Percentiles rank a stretch among this genome's conserved stretches.
phyloP scores from a whole-genome alignment of 2,329 filamentous ascomycete genomes.

The Fusarium setosum region DNA sequence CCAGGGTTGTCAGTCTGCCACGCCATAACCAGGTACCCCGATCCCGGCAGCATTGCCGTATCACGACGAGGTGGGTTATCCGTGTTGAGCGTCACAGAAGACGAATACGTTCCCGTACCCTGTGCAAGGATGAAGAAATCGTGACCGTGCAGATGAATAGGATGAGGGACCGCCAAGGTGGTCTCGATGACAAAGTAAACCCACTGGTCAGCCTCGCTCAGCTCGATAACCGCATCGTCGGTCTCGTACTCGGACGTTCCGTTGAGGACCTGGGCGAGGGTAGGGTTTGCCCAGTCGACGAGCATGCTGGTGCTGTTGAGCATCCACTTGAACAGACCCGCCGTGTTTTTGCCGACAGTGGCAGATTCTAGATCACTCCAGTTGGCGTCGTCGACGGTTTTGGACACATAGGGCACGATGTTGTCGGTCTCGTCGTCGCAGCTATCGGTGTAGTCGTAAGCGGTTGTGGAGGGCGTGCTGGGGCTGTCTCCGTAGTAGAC shows the following conservation, averaged over 20 bases:
- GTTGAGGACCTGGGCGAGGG: conserved; percentile 33
- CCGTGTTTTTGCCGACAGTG: conserved; percentile 33
- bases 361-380: conserved; percentile 44
- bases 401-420: conserved; percentile 48
- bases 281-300: conserved; percentile 44
- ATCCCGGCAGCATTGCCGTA: conserved; percentile 58
- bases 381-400: conserved; percentile 45
- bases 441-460: conserved; percentile 19
- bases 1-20: conserved; percentile 63
- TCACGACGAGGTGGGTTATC: conserved; percentile 64
- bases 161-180: conserved; percentile 42
- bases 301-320: conserved; percentile 49
- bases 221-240: conserved; percentile 43
- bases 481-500: conserved; percentile 53
- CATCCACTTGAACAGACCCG: conserved; percentile 56
- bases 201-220: conserved; percentile 42
- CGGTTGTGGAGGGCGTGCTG: conserved; percentile 15
- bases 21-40: conserved; percentile 61
- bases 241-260: conserved; percentile 23
- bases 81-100: conserved; percentile 10
- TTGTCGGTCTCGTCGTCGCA: conserved; percentile 52
- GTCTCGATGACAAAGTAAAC: conserved; percentile 46
- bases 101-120: conserved; percentile 24
- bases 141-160: conserved; percentile 52
- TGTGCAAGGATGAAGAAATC: conserved; percentile 46